Evolutionary conservation across 2,329 filamentous ascomycete species (phyloP), one percentile per base, ranked within the genome.

Genomic region (Ambrosiella beaveri): DNA sequence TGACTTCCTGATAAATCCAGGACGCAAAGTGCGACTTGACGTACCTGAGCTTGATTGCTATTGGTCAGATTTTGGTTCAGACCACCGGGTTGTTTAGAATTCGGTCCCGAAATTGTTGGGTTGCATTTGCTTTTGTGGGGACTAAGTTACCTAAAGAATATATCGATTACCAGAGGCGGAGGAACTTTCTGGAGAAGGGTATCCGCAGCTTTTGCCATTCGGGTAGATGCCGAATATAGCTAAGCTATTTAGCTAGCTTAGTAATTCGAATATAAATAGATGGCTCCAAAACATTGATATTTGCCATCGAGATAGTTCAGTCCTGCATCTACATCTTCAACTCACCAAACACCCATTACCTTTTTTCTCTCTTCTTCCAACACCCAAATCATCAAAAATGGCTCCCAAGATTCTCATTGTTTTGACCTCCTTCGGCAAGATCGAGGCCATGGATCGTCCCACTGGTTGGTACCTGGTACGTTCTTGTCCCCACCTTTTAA

Each of bases 391-490:
- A 44, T 50, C 39, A 61, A 68, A 51, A 63, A 77, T 78, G 74
- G 71, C 73, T 40, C 74, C 72, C 64, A 85, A 84, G 68, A 71
- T 88, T 62, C 82, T 88, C 71, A 71, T 87, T 68, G 79, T 88
- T 59, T 78, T 88, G 62, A 85, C 81, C 63, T 87, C 82, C 61
- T 74, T 78, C 67, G 69, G 67, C 66, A 69, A 71, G 67, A 73
- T 80, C 53, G 71, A 71, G 64, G 62, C 61, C 58, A 66, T 71
- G 63, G 72, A 74, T 50, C 73, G 72, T 64, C 75, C 76, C 8
- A 86, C 84, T 0, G 85, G 85, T 62, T 88, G 84, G 84, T 88
- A 80, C 66, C 71, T 88, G 64, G 80, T 83, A 71, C 54, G 71
- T 62, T 40, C 36, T 27, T 12, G 47, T 50, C 17, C 12, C 36